Percentiles rank a stretch among this genome's conserved stretches.
Conservation (phyloP, 106 monocot genomes). For the Iris macrosiphon region DNA sequence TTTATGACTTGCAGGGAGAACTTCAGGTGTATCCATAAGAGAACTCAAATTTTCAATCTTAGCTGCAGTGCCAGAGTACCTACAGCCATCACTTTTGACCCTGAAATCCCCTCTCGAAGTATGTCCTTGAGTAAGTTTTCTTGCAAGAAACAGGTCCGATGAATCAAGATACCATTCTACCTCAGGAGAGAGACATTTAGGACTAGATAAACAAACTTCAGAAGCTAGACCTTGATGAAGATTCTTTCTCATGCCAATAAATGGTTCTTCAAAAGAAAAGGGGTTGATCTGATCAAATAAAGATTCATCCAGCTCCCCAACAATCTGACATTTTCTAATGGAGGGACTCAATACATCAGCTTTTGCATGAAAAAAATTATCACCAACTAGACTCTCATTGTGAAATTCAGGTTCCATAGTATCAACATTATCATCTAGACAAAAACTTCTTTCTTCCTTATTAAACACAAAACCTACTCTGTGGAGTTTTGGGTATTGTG, state of each 20-base stretch:
- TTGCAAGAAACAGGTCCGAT: conserved; percentile 5
- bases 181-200: conserved; percentile 10
- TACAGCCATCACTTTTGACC: neutral
- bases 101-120: conserved; percentile 4
- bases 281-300: neutral
- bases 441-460: conserved; percentile 8
- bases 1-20: conserved; percentile 10
- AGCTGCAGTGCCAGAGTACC: conserved; percentile 1
- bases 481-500: conserved; percentile 5
- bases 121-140: conserved; percentile 1
- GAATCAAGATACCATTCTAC: conserved; percentile 19
- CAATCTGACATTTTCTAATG: conserved; percentile 23
- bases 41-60: conserved; percentile 1
- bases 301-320: conserved; percentile 6
- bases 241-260: conserved; percentile 5
- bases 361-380: conserved; percentile 6
- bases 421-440: neutral
- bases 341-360: neutral
- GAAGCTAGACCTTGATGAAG: neutral
- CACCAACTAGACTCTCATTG: neutral
- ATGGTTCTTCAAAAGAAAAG: conserved; percentile 6
- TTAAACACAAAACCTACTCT: conserved; percentile 11
- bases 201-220: conserved; percentile 4
- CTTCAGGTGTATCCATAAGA: conserved; percentile 10
- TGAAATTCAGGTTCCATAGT: neutral